Evolutionary conservation across 257 asterid species (phyloP), one percentile per base, ranked within the genome.

Genomic region (Schizonepeta tenuifolia): DNA sequence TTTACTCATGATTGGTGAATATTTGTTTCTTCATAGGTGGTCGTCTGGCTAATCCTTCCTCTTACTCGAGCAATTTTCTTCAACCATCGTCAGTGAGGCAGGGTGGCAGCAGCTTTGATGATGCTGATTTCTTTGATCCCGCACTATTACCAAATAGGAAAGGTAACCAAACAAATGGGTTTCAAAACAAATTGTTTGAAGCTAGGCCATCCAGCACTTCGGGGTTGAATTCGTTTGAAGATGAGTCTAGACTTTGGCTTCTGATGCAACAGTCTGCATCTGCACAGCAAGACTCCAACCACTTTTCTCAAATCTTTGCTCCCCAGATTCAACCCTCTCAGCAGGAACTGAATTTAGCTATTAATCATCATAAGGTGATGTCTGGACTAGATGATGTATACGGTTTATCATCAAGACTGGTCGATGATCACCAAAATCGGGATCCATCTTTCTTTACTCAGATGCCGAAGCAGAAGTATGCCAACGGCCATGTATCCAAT

Each of bases 161-260:
- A 53, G 83, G 81, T 49, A 80, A 78, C 73, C 83, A 79, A 66
- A 22, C 85, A 62, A 82, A 84, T 40, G 86, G 80, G 35, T 66
- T 76, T 24, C 76, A 53, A 46, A 71, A 28, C 75, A 70, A 80
- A 21, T 73, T 83, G 80, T 81, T 83, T 35, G 89, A 64, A 57
- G 68, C 71, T 56, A 81, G 89, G 75, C 77, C 79, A 13, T 44
- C 67, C 17, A 66, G 69, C 59, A 33, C 79, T 41, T 81, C 80
- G 44, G 82, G 80, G 55, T 63, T 72, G 71, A 81, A 77, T 65
- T 54, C 81, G 2, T 83, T 72, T 20, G 90, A 84, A n/a, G 90
- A 86, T 0, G 91, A 90, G 70, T 78, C 88, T 3, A 84, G 87
- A 63, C 86, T 84, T 49, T 90, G 95, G 95, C 87, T 74, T 80